These are phyloP conservation scores for Starmerella vaccinii DNA, from an alignment of 805 yeast species.

Conservation along the genomic window DNA sequence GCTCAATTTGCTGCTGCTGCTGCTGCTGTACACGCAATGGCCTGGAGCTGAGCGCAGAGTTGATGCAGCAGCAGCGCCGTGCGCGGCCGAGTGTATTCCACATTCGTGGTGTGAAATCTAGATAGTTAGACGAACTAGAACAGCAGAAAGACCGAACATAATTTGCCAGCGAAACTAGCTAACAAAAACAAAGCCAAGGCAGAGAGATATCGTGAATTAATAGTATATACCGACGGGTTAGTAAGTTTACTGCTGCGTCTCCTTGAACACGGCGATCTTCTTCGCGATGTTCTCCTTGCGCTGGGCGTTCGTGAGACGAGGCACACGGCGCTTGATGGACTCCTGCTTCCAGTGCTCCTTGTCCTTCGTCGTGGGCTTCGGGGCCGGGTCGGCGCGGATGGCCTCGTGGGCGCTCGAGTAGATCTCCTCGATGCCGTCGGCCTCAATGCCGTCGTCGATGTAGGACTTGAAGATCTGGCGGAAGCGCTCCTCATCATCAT, in stretches of 20 bases:
- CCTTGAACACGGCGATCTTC: slow-evolving; percentile 73
- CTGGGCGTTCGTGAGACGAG: slow-evolving; percentile 83
- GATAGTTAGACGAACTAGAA: too few relatives aligned
- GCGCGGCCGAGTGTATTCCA: too few relatives aligned
- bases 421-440: slow-evolving; percentile 92
- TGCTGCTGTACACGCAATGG: too few relatives aligned
- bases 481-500: slow-evolving; percentile 99
- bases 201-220: slow-evolving; percentile 2
- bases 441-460: slow-evolving; percentile 93
- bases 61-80: too few relatives aligned
- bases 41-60: too few relatives aligned
- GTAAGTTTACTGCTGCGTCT: slow-evolving; percentile 24
- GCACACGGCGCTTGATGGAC: slow-evolving; percentile 82
- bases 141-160: too few relatives aligned
- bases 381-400: slow-evolving; percentile 91
- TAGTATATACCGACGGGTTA: slow-evolving; percentile 1
- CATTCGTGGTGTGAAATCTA: too few relatives aligned
- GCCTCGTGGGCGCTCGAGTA: slow-evolving; percentile 89
- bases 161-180: too few relatives aligned
- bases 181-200: too few relatives aligned
- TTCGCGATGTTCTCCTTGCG: slow-evolving; percentile 80
- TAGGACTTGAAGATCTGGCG: slow-evolving; percentile 89
- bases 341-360: slow-evolving; percentile 97
- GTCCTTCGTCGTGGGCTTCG: slow-evolving; percentile 85
- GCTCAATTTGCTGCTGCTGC: too few relatives aligned